Conservation (phyloP, 768 basidiomycete genomes). For the Xanthoconium purpureum region DNA sequence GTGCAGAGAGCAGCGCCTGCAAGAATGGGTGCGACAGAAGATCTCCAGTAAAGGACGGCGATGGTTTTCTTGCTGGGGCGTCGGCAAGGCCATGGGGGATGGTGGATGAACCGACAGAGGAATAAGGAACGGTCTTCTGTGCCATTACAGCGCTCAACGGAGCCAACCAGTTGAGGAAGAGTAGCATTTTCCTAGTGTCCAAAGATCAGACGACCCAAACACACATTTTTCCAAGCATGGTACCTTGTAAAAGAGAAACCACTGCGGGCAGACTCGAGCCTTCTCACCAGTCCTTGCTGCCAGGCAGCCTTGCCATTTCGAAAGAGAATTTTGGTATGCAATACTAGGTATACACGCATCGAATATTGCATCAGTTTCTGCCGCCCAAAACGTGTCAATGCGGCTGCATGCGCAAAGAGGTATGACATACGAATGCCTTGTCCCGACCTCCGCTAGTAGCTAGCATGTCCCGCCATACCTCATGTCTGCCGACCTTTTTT, state of each 20-base stretch:
- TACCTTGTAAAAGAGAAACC: constrained; percentile 78
- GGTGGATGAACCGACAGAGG: constrained; percentile 34
- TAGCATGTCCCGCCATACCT: constrained; percentile 79
- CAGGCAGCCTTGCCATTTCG: constrained; percentile 42
- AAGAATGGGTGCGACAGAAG: constrained; percentile 57
- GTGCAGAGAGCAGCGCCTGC: constrained; percentile 71
- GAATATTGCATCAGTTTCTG: constrained; percentile 89
- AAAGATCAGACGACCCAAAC: constrained; percentile 2
- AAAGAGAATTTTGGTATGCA: constrained; percentile 58
- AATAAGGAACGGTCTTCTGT: constrained; percentile 65
- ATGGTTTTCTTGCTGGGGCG: constrained; percentile 4
- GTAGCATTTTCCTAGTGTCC: constrained; percentile 62
- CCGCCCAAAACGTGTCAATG: constrained; percentile 2
- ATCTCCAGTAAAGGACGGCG: constrained; percentile 12
- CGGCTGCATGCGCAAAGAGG: neutral
- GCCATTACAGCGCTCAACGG: constrained; percentile 70
- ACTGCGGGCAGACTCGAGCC: constrained; percentile 50
- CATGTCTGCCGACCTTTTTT: constrained; percentile 52
- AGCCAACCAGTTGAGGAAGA: constrained; percentile 82
- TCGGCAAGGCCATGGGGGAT: constrained; percentile 21
- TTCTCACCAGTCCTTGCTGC: constrained; percentile 55
- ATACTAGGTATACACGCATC: constrained; percentile 67
- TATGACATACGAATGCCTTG: constrained; percentile 60
- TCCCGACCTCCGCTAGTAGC: constrained; percentile 77
- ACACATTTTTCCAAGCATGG: constrained; percentile 4